A percentile compares a stretch with the other conserved stretches of the same genome.
These are phyloP conservation scores for Aspergillus pseudoglaucus DNA, from an alignment of 2,329 filamentous ascomycete species.

Conservation along the genomic window DNA sequence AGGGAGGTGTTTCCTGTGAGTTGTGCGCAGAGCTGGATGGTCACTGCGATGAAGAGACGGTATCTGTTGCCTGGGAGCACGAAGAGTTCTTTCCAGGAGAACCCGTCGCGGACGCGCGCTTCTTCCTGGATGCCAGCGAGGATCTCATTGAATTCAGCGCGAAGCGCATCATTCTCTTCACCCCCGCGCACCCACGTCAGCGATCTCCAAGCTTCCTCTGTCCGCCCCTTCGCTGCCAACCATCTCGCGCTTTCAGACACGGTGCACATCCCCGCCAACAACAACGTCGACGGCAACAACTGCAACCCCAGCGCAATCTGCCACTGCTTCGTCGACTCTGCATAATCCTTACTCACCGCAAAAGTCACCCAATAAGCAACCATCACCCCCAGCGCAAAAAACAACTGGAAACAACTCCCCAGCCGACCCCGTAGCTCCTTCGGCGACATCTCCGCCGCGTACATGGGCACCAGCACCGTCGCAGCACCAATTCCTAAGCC, in stretches of 20 bases:
- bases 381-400: slow-evolving; percentile 34
- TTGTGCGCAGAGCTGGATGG: slow-evolving; percentile 46
- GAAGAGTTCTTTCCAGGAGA: slow-evolving; percentile 44
- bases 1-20: slow-evolving; percentile 48
- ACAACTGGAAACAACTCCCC: slow-evolving; percentile 33
- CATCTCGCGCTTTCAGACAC: slow-evolving; percentile 45
- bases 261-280: slow-evolving; percentile 45
- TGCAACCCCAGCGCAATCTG: slow-evolving; percentile 45
- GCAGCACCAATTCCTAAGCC: slow-evolving; percentile 43
- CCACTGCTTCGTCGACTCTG: slow-evolving; percentile 41
- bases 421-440: slow-evolving; percentile 36
- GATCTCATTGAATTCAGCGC: slow-evolving; percentile 32
- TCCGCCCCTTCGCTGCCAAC: slow-evolving; percentile 42
- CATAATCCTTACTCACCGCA: slow-evolving; percentile 37
- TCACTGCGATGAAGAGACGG: slow-evolving; percentile 44
- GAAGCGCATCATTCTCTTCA: slow-evolving; percentile 29
- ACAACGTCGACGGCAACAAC: slow-evolving; percentile 42
- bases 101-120: slow-evolving; percentile 37
- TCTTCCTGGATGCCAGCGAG: slow-evolving; percentile 45
- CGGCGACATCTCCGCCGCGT: slow-evolving; percentile 36
- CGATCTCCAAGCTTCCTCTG: slow-evolving; percentile 42
- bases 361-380: slow-evolving; percentile 45
- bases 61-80: slow-evolving; percentile 41
- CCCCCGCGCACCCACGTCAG: slow-evolving; percentile 49
- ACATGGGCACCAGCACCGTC: slow-evolving; percentile 37